Conservation (phyloP, 2,329 filamentous ascomycete genomes). For the Coniochaeta prunicola region DNA sequence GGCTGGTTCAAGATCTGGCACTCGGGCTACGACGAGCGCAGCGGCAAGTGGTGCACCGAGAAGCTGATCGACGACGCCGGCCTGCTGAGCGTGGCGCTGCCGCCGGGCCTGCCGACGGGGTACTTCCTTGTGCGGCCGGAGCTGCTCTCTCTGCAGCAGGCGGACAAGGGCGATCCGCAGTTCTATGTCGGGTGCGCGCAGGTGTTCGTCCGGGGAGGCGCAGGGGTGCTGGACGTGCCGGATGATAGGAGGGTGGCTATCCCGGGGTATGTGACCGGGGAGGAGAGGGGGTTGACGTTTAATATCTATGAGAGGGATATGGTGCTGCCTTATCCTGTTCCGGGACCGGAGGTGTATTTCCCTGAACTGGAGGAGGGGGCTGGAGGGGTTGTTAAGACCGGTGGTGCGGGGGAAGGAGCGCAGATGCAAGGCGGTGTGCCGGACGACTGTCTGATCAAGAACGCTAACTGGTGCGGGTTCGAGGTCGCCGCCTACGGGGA, state of each 20-base stretch:
- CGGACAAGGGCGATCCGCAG: constrained; percentile 54
- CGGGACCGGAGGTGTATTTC: constrained; percentile 48
- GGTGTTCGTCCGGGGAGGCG: constrained; percentile 47
- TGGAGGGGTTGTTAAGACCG: constrained; percentile 4
- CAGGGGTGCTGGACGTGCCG: constrained; percentile 39
- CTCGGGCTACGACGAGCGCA: constrained; percentile 52
- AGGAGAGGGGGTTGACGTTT: constrained; percentile 50
- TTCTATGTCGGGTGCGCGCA: constrained; percentile 70
- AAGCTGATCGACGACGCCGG: constrained; percentile 59
- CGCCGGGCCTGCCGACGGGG: constrained; percentile 52
- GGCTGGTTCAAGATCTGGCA: constrained; percentile 78
- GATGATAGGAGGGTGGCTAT: constrained; percentile 49
- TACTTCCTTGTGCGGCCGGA: constrained; percentile 68
- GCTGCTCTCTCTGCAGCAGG: constrained; percentile 61
- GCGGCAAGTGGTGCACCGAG: constrained; percentile 61
- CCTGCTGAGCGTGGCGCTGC: constrained; percentile 54
- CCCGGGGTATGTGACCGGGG: constrained; percentile 54
- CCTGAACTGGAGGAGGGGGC: constrained; percentile 19
- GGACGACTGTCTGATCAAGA: constrained; percentile 50
- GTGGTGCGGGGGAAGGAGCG: constrained; percentile 15
- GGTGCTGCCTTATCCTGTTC: constrained; percentile 47
- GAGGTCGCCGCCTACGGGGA: constrained; percentile 50
- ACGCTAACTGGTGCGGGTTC: constrained; percentile 65
- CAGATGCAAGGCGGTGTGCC: constrained; percentile 41
- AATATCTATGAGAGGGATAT: constrained; percentile 52